Evolutionary conservation across 2,329 filamentous ascomycete species (phyloP).

Genomic region (Gaeumannomyces tritici): DNA sequence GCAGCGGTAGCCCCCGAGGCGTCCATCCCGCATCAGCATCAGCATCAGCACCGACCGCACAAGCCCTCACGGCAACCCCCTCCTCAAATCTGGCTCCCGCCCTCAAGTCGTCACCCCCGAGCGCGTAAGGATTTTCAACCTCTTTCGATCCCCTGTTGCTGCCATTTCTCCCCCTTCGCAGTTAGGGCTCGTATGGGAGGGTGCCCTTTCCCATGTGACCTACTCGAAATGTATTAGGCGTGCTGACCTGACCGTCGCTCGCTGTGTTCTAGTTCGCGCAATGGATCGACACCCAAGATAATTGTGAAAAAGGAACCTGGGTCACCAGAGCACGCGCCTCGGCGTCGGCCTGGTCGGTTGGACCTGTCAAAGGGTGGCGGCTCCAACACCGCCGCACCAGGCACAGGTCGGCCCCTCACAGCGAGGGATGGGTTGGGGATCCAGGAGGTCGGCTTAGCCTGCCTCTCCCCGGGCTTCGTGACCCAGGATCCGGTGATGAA

Average conservation of each 20-base stretch:
- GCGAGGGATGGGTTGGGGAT: conserved; percentile 72
- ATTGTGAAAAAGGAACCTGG: conserved; percentile 94
- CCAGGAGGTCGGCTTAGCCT: conserved; percentile 88
- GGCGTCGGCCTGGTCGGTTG: conserved; percentile 67
- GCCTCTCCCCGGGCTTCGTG: conserved; percentile 88
- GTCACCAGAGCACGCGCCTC: conserved; percentile 69
- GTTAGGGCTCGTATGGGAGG: no score
- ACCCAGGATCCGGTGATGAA: conserved; percentile 96
- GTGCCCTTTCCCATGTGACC: no score
- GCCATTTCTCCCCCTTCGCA: conserved; percentile 10
- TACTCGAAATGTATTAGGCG: no score
- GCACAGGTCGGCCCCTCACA: conserved; percentile 65
- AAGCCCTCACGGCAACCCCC: neutral
- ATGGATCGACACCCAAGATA: conserved; percentile 60
- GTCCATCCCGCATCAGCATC: neutral
- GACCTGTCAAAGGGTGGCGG: conserved; percentile 60
- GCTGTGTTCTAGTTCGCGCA: conserved; percentile 32
- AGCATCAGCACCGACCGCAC: neutral
- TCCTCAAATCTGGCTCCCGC: conserved; percentile 19
- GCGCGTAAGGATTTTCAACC: conserved; percentile 39
- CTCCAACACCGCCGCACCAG: conserved; percentile 36
- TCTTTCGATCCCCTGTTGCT: conserved; percentile 7
- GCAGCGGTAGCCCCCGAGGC: conserved; percentile 44
- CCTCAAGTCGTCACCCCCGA: conserved; percentile 47
- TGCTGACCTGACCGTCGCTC: conserved; percentile 7